Evolutionary conservation across 345 rosid species (phyloP), one percentile per base, ranked within the genome.

Genomic region (Noccaea caerulescens): DNA sequence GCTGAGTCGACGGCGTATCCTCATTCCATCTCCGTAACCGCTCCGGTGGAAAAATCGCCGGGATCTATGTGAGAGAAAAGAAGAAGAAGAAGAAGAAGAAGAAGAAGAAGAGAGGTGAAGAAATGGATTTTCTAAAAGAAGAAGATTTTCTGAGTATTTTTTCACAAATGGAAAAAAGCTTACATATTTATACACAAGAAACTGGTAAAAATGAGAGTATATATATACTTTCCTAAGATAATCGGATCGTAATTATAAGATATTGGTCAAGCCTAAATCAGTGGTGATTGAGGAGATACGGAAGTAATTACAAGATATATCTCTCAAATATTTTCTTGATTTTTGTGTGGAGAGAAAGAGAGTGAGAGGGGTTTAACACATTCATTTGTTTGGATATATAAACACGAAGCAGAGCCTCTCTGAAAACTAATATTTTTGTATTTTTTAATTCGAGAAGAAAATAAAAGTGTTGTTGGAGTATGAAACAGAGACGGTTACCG

Each of bases 321-420:
- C 23, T 20, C 23, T 20, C 23, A 27, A 2, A 27, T 27, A 27
- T 27, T 27, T 27, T 27, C 30, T 27, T 27, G 30, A 27, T 27
- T 20, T 42, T 18, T 27, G 61, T 60, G 45, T 41, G 57, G 41
- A 71, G 77, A 64, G 74, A 51, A 61, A 68, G 25, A 60, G 78
- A 45, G 55, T 74, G 74, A 68, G 63, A 60, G 51, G 63, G 63
- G 51, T 67, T 18, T 67, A 74, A 75, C 58, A 58, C 65, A 77
- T 71, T 72, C 64, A 82, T 76, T 75, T 81, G 90, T 75, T 71
- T 75, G 82, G 88, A 81, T 86, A 86, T 75, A 75, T 91, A 88
- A 84, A 91, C 83, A 87, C 81, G 76, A 85, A 79, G 77, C 50
- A 67, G 36, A 63, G 61, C 44, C 25, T n/a, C 33, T 34, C 16